Conservation (phyloP, 2,329 filamentous ascomycete species). For the Karstenula rhodostoma region DNA sequence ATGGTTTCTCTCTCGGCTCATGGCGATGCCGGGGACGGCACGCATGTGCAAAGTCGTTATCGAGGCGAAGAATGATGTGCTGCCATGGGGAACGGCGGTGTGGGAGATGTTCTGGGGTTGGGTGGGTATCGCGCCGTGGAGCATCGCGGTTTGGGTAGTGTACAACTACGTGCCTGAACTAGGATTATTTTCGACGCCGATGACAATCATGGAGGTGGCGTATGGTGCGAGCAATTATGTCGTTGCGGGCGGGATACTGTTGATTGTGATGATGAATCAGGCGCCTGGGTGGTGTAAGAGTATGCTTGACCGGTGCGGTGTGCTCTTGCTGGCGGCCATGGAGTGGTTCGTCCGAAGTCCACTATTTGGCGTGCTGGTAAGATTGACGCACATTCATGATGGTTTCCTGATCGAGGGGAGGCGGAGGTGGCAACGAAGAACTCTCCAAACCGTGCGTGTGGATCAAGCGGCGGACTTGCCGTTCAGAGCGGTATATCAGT, state of each 20-base stretch:
- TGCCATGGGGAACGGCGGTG: background rate
- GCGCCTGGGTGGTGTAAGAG: background rate
- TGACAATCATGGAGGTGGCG: background rate
- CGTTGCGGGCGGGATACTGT: background rate
- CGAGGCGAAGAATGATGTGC: background rate
- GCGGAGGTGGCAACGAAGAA: background rate
- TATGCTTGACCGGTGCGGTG: background rate
- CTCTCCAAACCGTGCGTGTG: background rate
- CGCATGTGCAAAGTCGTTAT: background rate
- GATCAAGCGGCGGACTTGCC: background rate
- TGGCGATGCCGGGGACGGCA: background rate
- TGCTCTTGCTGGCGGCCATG: background rate
- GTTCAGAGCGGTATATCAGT: background rate
- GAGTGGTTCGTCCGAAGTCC: background rate
- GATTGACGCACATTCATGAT: background rate
- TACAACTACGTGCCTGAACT: background rate
- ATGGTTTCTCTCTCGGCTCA: background rate
- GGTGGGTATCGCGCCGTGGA: background rate
- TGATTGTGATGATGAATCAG: background rate
- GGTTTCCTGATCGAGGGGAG: background rate
- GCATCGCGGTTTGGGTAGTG: background rate
- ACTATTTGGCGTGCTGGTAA: background rate
- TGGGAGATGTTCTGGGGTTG: background rate
- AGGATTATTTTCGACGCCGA: background rate
- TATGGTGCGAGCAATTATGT: background rate